A percentile compares a stretch with the other conserved stretches of the same genome.
Evolutionary conservation across 768 basidiomycete genomes (phyloP).

Genomic region (Macrocybe gigantea): DNA sequence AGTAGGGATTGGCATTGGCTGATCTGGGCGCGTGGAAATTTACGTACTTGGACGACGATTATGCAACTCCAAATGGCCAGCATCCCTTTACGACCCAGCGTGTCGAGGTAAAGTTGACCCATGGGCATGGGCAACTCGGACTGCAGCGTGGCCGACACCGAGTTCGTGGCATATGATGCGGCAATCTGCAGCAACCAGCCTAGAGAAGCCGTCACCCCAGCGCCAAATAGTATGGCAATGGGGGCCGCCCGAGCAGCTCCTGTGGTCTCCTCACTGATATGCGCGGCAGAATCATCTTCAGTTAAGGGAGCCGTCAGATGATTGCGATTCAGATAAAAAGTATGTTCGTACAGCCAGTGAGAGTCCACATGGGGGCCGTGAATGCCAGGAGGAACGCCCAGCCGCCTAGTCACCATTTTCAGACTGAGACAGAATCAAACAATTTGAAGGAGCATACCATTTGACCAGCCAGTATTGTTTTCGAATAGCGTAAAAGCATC

Average conservation of each 20-base stretch:
- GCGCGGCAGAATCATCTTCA: conserved; percentile 70
- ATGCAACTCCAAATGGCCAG: conserved; percentile 67
- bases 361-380: conserved; percentile 74
- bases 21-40: neutral
- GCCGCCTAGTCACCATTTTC: conserved; percentile 38
- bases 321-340: neutral
- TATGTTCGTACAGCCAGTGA: conserved; percentile 58
- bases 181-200: conserved; percentile 66
- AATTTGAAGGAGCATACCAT: conserved; percentile 33
- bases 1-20: neutral
- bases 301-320: neutral
- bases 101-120: conserved; percentile 65
- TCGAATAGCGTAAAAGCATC: conserved; percentile 68
- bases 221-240: conserved; percentile 62
- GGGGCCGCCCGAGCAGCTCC: conserved; percentile 62
- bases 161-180: conserved; percentile 58
- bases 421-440: neutral
- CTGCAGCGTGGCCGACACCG: conserved; percentile 42
- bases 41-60: conserved; percentile 45
- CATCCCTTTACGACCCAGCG: conserved; percentile 66
- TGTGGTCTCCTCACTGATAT: conserved; percentile 68
- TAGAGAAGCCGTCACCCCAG: conserved; percentile 49
- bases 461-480: conserved; percentile 65
- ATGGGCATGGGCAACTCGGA: conserved; percentile 56
- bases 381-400: conserved; percentile 74